Base-by-base conservation (phyloP, 2,329 filamentous ascomycete species). In the Fusarium fujikuroi region DNA sequence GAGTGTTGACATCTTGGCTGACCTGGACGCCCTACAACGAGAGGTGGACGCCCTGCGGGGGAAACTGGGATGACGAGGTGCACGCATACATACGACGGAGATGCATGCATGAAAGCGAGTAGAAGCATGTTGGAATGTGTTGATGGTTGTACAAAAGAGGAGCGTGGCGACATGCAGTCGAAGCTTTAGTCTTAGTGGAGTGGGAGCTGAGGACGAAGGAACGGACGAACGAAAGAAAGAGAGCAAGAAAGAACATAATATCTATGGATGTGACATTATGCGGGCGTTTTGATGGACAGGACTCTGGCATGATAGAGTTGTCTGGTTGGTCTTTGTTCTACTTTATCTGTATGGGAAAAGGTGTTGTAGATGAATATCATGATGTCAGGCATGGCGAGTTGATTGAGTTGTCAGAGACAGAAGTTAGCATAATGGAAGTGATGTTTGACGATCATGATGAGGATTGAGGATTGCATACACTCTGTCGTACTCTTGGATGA, bases 21-120 rank as follows among this genome's bases (percentile, higher is more conserved):
- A 95, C 79, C 81, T 95, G 62, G 88, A 89, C 52, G 90, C 90
- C 28, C 81, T 95, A 70, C 92, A 94, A 81, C 88, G 88, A 78
- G 93, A 95, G 78, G 92, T 95, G 43, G 92, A 95, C 81, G 92
- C 89, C 8, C 77, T 92, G 49, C 77, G 82, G 59, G 82, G 81
- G 25, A 79, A 81, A 73, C 40, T 81, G 49, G 67, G 68, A 34
- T 80, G 73, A 80, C 21, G 39, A 63, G 53, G 54, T 39, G 42
- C 50, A 52, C 49, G 34, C 18, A 52, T 23, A 43, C 25, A 40
- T 42, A 30, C 28, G 40, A 64, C 23, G 40, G 57, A 52, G 36
- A 42, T 32, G 40, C 42, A 39, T 32, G 40, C 42, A 60, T 36
- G 30, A 14, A 21, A 64, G 23, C 42, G 36, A 50, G 53, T 32